A percentile compares a stretch with the other conserved stretches of the same genome.
phyloP scores from a whole-genome alignment of 441 rosid genomes.

The Brassica balearica region DNA sequence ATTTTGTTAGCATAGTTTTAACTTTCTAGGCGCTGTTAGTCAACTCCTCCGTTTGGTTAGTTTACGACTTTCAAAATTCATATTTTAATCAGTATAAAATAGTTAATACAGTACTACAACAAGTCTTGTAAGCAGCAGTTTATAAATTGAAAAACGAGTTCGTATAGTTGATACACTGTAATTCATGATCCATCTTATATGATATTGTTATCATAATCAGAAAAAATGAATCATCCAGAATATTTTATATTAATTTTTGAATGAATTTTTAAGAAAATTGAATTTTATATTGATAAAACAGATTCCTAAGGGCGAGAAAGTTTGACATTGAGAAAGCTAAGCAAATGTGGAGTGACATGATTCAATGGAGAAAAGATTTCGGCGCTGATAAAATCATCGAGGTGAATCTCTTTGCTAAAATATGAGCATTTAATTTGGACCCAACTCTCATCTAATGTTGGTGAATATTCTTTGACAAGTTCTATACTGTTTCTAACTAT shows the following conservation, averaged over 20 bases:
- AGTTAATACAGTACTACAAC: background rate
- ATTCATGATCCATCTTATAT: background rate
- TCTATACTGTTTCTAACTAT: background rate
- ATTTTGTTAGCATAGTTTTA: background rate
- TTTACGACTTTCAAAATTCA: background rate
- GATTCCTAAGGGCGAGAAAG: constrained; percentile 1
- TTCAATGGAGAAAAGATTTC: background rate
- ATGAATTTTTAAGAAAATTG: too few species aligned
- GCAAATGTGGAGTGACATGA: constrained; percentile 8
- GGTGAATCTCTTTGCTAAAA: constrained; percentile 7
- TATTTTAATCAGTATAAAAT: background rate
- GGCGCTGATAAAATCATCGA: constrained; percentile 1
- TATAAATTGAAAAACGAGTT: too few species aligned
- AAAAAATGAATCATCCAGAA: background rate
- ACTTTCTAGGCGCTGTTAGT: background rate
- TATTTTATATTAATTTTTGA: background rate
- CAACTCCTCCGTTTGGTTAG: constrained; percentile 7
- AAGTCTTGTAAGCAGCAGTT: background rate
- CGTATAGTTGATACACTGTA: background rate
- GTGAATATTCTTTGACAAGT: constrained; percentile 2
- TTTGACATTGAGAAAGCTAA: constrained; percentile 7
- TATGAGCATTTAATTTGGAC: background rate
- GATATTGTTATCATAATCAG: background rate
- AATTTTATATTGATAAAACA: constrained; percentile 5
- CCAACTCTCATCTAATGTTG: background rate